These are phyloP conservation scores for Coemansia sp. DNA, from an alignment of 192 early-diverging fungal genomes.

Conservation along the genomic window DNA sequence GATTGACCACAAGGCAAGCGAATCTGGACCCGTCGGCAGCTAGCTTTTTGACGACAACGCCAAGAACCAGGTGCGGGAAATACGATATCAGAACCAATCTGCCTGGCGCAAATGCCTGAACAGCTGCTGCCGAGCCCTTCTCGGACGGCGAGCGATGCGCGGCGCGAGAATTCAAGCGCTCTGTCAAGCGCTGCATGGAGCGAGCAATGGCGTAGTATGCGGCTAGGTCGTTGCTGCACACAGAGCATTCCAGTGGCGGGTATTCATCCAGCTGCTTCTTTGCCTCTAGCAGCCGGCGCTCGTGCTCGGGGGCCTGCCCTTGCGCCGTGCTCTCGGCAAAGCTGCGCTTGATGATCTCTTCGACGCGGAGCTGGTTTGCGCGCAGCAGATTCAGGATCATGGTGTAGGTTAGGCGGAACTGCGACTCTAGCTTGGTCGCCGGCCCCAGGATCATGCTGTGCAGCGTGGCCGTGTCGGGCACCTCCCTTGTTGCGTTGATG, in stretches of 20 bases:
- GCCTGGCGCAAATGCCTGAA: constrained; percentile 66
- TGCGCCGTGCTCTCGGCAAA: constrained; percentile 93
- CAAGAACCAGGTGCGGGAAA: constrained; percentile 45
- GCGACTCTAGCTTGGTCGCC: constrained; percentile 87
- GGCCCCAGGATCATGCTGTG: constrained; percentile 81
- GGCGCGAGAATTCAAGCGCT: constrained; percentile 27
- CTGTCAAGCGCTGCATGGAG: constrained; percentile 30
- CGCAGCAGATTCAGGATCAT: constrained; percentile 98
- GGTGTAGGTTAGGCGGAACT: constrained; percentile 96
- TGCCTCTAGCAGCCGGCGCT: constrained; percentile 66
- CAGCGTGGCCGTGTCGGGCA: constrained; percentile 61
- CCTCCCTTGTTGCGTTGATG: constrained; percentile 63
- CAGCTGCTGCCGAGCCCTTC: constrained; percentile 55
- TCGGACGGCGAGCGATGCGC: constrained; percentile 30
- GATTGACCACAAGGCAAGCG: constrained; percentile 38
- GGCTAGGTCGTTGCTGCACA: constrained; percentile 75
- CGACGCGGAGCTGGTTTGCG: constrained; percentile 90
- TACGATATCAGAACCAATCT: constrained; percentile 77
- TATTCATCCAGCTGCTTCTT: constrained; percentile 61
- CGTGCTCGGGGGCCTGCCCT: constrained; percentile 79
- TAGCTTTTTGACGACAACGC: constrained; percentile 22
- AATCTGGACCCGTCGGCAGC: constrained; percentile 34
- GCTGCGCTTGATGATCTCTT: constrained; percentile 97
- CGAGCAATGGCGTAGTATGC: constrained; percentile 63
- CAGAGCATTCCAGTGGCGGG: constrained; percentile 69